Base-by-base conservation (phyloP, 75 land plant species). In the Picea sitchensis region DNA sequence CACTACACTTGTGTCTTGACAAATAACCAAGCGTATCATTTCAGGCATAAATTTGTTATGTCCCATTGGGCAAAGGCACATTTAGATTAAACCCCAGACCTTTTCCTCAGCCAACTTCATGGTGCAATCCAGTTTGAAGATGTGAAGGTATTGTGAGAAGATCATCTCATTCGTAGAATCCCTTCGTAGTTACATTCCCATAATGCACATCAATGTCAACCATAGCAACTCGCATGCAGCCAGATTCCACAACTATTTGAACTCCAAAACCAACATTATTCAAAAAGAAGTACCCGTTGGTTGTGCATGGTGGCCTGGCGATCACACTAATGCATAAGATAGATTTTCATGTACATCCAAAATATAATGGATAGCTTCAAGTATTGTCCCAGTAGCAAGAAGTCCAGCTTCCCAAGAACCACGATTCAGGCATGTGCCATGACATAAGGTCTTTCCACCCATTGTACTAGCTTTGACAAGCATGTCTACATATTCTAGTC, bases 241-340 rank as follows among this genome's bases (percentile, higher is more conserved):
- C 90, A 61, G 91, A 82, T 47, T 82, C 64, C 13, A 91, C 34
- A 23, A 94, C 96, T 58, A 88, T 80, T 65, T 93, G 85, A 60
- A 91, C 91, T 51, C 96, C 98, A 59, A 95, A 91, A 31, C 92
- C 96, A 0, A 92, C 96, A 83, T 95, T 95, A 80, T 95, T 95
- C 31, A 95, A 82, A 65, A 95, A 95, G 85, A 96, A 95, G 59
- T 95, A 95, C 5, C 98, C 98, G 85, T 68, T 30, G 98, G 98
- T 82, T 95, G 98, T 51, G 98, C 98, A 78, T 95, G 96, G 76
- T 95, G 98, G 98, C 98, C 98, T 17, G 98, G 98, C 65, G 98
- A 96, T 44, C 98, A 85, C 23, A 95, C 96, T 59, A 95, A 64
- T 71, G 98, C 96, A 82, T 87, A 95, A 13, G 94, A 89, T 62